A percentile compares a stretch with the other conserved stretches of the same genome.
These are phyloP conservation scores for Phytophthora lateralis DNA, from an alignment of 352 stramenopile genomes.

Conservation along the genomic window DNA sequence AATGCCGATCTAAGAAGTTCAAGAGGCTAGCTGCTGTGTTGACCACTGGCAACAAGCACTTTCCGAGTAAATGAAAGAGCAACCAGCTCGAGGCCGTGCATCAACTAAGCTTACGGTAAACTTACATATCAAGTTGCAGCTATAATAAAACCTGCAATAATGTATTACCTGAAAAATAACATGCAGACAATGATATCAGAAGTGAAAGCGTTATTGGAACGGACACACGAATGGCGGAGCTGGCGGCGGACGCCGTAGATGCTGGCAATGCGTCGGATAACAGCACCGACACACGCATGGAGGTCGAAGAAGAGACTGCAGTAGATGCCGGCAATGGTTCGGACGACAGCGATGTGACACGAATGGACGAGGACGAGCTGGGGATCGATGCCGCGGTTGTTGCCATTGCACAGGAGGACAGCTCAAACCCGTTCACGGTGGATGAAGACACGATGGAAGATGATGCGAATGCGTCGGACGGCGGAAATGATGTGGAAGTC, in stretches of 20 bases:
- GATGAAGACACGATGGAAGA: not conserved
- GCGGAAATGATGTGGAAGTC: not conserved
- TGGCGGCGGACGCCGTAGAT: not conserved
- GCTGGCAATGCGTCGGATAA: conserved; percentile 1
- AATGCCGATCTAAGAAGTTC: too few species aligned
- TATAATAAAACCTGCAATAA: not conserved
- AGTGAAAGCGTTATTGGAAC: not conserved
- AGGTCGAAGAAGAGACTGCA: conserved; percentile 1
- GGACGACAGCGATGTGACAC: not conserved
- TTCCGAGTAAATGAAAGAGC: too few species aligned
- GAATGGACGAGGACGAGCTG: conserved; percentile 4
- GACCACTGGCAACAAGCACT: too few species aligned
- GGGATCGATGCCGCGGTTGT: not conserved
- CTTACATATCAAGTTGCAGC: too few species aligned
- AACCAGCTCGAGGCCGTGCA: too few species aligned
- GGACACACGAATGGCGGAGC: conserved; percentile 3
- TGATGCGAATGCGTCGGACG: not conserved
- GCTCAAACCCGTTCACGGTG: not conserved
- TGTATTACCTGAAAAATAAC: not conserved
- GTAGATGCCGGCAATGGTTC: not conserved
- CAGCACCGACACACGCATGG: conserved; percentile 8
- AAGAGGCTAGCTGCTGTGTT: too few species aligned
- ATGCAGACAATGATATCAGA: not conserved
- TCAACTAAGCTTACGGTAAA: too few species aligned
- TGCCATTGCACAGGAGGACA: conserved; percentile 1